Evolutionary conservation across 345 rosid genomes (phyloP), one percentile per base, ranked within the genome.

Genomic region (Iberis pinnata): DNA sequence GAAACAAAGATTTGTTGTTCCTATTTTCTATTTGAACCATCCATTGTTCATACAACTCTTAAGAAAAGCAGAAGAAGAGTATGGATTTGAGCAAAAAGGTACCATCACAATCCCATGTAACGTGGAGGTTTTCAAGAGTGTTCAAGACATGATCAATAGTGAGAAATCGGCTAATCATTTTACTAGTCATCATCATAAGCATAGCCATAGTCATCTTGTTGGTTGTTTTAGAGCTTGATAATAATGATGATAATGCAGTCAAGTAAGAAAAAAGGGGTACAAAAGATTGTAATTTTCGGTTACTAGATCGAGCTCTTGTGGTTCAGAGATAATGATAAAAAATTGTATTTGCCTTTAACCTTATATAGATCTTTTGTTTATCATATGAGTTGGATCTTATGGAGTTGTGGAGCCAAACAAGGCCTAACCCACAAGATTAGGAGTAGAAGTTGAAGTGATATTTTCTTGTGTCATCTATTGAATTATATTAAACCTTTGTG

Each of bases 221-320:
- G 83, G 81, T 0, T 84, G 93, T 58, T 84, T 81, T 76, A 84
- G 80, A 74, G 82, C 75, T 63, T 75, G 78, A 75, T 39, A 47
- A 38, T 59, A 24, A 15, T 24, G 29, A 62, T 18, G 9, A 45
- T 53, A 44, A 45, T 33, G 13, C 63, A 56, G 31, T 24, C 46
- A 57, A 58, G 62, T 22, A 22, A 22, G 6, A 22, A 22, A 22
- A 22, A n/a, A n/a, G n/a, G n/a, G n/a, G n/a, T n/a, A n/a, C n/a
- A n/a, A n/a, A n/a, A n/a, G n/a, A n/a, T n/a, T n/a, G n/a, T n/a
- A n/a, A n/a, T n/a, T n/a, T n/a, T n/a, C n/a, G n/a, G n/a, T n/a
- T 16, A 41, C 22, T 42, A 16, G 32, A 2, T 31, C 2, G 9
- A 6, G 35, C 10, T 0, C 9, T 6, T 31, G 35, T 7, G 18